Base-by-base conservation (phyloP, 176 grass and related monocot genomes). In the Stipa capillata region DNA sequence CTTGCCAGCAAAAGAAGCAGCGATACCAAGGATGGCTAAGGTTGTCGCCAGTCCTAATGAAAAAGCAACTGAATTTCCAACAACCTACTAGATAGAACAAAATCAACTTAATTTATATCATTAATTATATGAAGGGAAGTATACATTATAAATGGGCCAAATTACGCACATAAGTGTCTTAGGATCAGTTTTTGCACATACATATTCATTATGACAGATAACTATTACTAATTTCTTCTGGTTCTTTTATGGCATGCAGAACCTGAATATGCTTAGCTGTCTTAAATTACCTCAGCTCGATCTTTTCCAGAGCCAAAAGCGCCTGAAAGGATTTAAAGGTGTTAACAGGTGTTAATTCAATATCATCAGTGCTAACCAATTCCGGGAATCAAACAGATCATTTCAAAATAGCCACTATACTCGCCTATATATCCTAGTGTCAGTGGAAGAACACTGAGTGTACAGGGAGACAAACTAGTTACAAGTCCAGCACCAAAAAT, bases 401-500 rank as follows among this genome's bases (percentile, higher is more conserved):
- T 48, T 40, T 32, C 36, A 33, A 42, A 53, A 50, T 69, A 45
- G 74, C 7, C 16, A 54, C 8, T 52, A 47, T 29, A 54, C 76
- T 78, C 79, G 82, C 95, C 92, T 70, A 97, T 97, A 77, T 97
- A 97, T 65, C 95, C 95, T 80, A 97, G 87, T 70, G 95, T 97
- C 79, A 94, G 64, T 79, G 95, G 92, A 21, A 97, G 73, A 92
- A 97, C 95, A 82, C 95, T 94, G 48, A 97, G 84, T 14, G 95
- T 97, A 86, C 95, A 97, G 52, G 95, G 95, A 68, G 95, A 97
- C 37, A 97, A 67, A 76, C 95, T 97, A 51, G 95, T 97, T 31
- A 94, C 95, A 85, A 97, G 88, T 83, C 95, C 95, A 78, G 95
- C 95, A 49, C 95, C 89, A 80, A 97, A 97, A 88, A 97, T 97